A percentile compares a stretch with the other conserved stretches of the same genome.
phyloP scores from a whole-genome alignment of 352 stramenopile genomes.

The Globisporangium recalcitrans region DNA sequence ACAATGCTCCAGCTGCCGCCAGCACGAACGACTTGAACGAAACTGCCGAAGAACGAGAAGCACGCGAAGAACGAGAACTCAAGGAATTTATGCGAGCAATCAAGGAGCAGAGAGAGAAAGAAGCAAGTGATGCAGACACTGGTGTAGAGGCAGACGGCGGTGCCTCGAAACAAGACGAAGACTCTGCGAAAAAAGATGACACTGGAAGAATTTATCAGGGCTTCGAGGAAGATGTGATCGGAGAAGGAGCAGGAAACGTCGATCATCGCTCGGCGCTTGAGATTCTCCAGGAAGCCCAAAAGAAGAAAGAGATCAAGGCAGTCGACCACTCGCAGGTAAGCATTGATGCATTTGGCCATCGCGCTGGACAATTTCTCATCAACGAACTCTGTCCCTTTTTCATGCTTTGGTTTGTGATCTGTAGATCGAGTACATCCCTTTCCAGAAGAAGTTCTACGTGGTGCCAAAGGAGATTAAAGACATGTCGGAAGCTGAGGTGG shows the following conservation, averaged over 20 bases:
- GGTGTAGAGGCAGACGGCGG: slow-evolving; percentile 7
- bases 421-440: slow-evolving; percentile 93
- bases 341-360: background rate
- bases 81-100: slow-evolving; percentile 85
- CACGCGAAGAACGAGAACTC: slow-evolving; percentile 72
- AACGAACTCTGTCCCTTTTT: background rate
- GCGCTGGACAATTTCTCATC: background rate
- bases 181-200: slow-evolving; percentile 43
- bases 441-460: slow-evolving; percentile 99
- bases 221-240: slow-evolving; percentile 80
- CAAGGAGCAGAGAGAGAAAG: slow-evolving; percentile 63
- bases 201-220: slow-evolving; percentile 83
- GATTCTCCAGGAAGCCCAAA: slow-evolving; percentile 88
- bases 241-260: slow-evolving; percentile 68
- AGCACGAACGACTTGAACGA: slow-evolving; percentile 31
- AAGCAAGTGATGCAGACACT: slow-evolving; percentile 19
- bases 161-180: slow-evolving; percentile 9
- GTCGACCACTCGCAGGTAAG: slow-evolving; percentile 92
- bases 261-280: slow-evolving; percentile 85
- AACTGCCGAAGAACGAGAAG: slow-evolving; percentile 61
- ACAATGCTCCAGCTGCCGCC: background rate
- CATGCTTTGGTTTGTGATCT: too few relatives aligned
- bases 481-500: slow-evolving; percentile 85
- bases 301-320: slow-evolving; percentile 92
- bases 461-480: slow-evolving; percentile 91